Evolutionary conservation across 1,284 basidiomycete species (phyloP), one percentile per base, ranked within the genome.

Genomic region (Tremellales sp.): DNA sequence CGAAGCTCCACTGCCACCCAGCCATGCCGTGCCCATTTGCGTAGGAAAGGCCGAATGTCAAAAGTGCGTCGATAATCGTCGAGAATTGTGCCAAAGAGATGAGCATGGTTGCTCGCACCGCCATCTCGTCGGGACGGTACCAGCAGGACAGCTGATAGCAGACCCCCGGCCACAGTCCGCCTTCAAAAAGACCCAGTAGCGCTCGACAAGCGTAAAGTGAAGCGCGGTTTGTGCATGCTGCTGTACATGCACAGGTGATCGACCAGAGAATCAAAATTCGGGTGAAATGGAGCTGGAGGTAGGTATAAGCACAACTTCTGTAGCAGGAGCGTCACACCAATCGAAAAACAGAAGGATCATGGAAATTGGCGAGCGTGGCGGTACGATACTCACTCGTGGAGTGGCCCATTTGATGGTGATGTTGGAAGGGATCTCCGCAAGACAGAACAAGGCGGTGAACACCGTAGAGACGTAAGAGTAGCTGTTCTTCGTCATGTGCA

Each of bases 41-140:
- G 37, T 31, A 56, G 3, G 49, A 45, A 6, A 62, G 24, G 12
- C 56, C 60, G 36, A 52, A 61, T 1, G 56, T 46, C 8, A 62
- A 33, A 21, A 60, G 25, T 5, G 58, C 43, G 22, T 53, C 50
- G 13, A 62, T 27, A 38, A 62, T 53, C 13, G 53, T 50, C 24
- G 50, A 38, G 40, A 62, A 62, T 29, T 48, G 29, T 16, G n/a
- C n/a, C 14, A 35, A n/a, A n/a, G n/a, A n/a, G n/a, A n/a, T 47
- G 5, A 61, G 42, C 12, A 45, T n/a, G 19, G 44, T 46, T 10
- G 53, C 40, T 5, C 61, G 54, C 14, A 61, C 44, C 34, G 53
- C 59, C 16, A 63, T 45, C 49, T 63, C 61, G 36, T 63, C 61
- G 0, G 59, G 57, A 19, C 61, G 59, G 37, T 61, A 63, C 51